Conservation (phyloP, 2,329 filamentous ascomycete genomes). For the Colletotrichum paranaense region DNA sequence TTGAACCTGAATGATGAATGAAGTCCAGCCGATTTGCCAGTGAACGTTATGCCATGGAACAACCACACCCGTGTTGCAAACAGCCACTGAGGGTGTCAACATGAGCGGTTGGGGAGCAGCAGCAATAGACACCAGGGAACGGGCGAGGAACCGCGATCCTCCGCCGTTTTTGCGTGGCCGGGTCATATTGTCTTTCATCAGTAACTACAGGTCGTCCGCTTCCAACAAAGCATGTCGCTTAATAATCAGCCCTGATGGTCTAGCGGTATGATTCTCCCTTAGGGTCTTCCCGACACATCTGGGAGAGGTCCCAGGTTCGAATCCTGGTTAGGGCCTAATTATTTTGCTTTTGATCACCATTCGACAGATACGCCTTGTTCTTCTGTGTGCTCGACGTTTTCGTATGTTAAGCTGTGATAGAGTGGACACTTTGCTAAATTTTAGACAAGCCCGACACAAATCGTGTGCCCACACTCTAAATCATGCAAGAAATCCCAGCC, state of each 20-base stretch:
- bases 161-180: too few species aligned
- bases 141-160: too few species aligned
- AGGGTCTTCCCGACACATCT: not conserved
- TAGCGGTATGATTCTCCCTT: constrained; percentile 35
- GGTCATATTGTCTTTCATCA: rapidly evolving
- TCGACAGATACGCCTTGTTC: too few species aligned
- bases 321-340: constrained; percentile 5
- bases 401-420: not conserved
- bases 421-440: not conserved
- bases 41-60: too few species aligned
- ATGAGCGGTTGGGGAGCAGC: too few species aligned
- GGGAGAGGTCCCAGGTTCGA: constrained; percentile 33
- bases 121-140: too few species aligned
- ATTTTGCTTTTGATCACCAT: not conserved
- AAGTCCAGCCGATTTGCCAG: too few species aligned
- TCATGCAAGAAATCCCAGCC: not conserved
- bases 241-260: constrained; percentile 26
- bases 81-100: too few species aligned
- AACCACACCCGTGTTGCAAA: too few species aligned
- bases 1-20: too few species aligned
- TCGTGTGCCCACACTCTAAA: not conserved
- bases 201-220: rapidly evolving
- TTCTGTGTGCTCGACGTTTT: not conserved
- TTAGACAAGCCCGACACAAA: not conserved
- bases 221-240: not conserved